Percentiles rank a stretch among this genome's conserved stretches.
phyloP scores from a whole-genome alignment of 345 rosid species.

The Melastoma malabathricum region DNA sequence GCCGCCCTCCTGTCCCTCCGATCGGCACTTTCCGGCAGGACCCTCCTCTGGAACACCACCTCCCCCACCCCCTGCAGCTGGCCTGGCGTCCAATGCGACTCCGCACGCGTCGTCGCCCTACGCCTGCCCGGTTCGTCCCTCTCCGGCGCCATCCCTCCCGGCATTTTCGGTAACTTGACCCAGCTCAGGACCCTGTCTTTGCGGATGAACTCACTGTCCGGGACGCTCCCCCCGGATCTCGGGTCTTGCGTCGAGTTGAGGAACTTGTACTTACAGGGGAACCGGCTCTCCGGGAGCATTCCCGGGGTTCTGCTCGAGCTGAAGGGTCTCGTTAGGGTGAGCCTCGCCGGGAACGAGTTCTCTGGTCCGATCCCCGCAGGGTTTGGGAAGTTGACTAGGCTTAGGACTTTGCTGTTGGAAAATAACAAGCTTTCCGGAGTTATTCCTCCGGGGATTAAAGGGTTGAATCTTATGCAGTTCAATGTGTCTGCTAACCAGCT shows the following conservation, averaged over 20 bases:
- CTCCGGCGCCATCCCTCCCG: conserved; percentile 50
- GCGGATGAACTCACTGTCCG: conserved; percentile 61
- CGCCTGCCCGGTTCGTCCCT: conserved; percentile 76
- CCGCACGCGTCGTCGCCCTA: conserved; percentile 56
- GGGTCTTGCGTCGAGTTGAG: conserved; percentile 45
- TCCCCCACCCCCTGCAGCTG: conserved; percentile 55
- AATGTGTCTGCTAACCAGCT: conserved; percentile 28
- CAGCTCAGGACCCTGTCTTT: conserved; percentile 66
- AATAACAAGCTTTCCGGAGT: conserved; percentile 53
- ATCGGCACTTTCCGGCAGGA: conserved; percentile 69
- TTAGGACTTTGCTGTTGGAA: conserved; percentile 62
- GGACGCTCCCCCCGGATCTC: conserved; percentile 68
- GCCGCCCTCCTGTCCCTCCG: conserved; percentile 71
- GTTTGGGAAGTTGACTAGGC: conserved; percentile 51
- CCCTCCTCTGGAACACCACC: conserved; percentile 53
- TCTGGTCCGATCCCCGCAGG: conserved; percentile 49
- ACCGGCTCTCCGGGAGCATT: conserved; percentile 61
- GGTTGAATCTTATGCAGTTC: conserved; percentile 23
- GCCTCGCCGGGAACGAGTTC: conserved; percentile 50
- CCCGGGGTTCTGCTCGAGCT: conserved; percentile 47
- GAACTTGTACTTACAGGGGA: conserved; percentile 70
- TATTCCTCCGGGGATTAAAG: conserved; percentile 26
- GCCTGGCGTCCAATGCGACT: conserved; percentile 63
- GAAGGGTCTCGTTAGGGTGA: conserved; percentile 42
- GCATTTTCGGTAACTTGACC: conserved; percentile 66